These are phyloP conservation scores for Auriculariales sp. DNA, from an alignment of 768 basidiomycete genomes.

Conservation along the genomic window DNA sequence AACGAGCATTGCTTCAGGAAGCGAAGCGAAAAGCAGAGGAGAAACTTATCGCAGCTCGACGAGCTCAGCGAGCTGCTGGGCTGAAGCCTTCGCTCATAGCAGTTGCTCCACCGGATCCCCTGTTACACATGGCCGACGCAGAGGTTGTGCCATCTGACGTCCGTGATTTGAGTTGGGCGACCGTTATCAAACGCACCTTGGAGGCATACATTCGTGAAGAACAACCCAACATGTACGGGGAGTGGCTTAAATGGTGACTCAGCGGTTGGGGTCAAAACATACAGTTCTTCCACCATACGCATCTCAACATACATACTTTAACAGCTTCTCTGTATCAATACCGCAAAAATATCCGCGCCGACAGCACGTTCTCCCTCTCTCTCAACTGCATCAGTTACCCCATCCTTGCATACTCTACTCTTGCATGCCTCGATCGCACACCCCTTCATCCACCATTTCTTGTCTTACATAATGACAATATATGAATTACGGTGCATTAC, in stretches of 20 bases:
- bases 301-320: not conserved
- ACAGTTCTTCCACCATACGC: not conserved
- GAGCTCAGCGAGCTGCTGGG: constrained; percentile 8
- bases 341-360: not conserved
- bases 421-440: no score
- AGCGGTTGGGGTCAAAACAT: no score
- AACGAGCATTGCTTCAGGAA: constrained; percentile 24
- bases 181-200: constrained; percentile 89
- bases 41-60: constrained; percentile 17
- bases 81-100: not conserved
- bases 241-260: constrained; percentile 46
- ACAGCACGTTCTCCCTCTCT: not conserved
- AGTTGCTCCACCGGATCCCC: no score
- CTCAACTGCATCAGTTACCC: not conserved
- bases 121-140: constrained; percentile 3
- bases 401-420: no score
- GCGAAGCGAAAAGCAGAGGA: not conserved
- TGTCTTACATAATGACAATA: not conserved
- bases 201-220: constrained; percentile 88
- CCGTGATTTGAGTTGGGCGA: constrained; percentile 81
- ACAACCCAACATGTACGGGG: constrained; percentile 90
- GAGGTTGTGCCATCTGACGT: constrained; percentile 43
- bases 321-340: no score
- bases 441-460: no score
- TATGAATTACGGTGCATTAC: not conserved